Evolutionary conservation across 345 rosid species (phyloP), one percentile per base, ranked within the genome.

Genomic region (Salix purpurea): DNA sequence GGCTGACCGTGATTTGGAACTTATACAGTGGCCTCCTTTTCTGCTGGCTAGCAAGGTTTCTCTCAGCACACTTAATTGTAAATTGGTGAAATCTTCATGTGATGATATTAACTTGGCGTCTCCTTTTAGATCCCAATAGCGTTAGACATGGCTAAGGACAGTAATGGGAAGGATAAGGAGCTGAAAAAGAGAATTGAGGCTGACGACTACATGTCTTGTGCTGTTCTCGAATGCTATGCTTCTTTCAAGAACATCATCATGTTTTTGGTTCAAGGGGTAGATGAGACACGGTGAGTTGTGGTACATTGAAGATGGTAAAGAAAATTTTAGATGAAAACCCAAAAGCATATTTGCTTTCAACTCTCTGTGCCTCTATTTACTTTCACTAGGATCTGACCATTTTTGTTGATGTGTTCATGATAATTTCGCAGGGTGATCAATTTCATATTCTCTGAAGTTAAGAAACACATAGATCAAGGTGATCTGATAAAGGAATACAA

Each of bases 121-220:
- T 72, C 71, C 76, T 71, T 69, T 65, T 81, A 96, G 99, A 96
- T 96, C 54, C 98, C 99, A 65, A 94, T 94, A 79, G 99, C 99
- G 2, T 82, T 96, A 71, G 99, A 96, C 89, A 96, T 96, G 99
- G 99, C 99, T 28, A 96, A 96, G 84, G 99, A 91, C 81, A 92
- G 98, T 87, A 86, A 86, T 82, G 93, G 96, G 15, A 92, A 94
- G 80, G 99, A 92, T 80, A 83, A 86, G 78, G 99, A 96, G 88
- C 93, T 96, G 78, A 90, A 69, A 80, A 96, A 91, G 86, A 88
- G 97, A 84, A 91, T 96, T 73, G 93, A 83, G 42, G 65, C 70
- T 75, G 97, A 92, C 82, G 26, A 10, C 60, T 96, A 96, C 82
- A 96, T 90, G 99, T 87, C 86, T 74, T 94, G 96, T 83, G 99